phyloP scores from a whole-genome alignment of 371 early-diverging fungal species.

The Mortierella sp. region DNA sequence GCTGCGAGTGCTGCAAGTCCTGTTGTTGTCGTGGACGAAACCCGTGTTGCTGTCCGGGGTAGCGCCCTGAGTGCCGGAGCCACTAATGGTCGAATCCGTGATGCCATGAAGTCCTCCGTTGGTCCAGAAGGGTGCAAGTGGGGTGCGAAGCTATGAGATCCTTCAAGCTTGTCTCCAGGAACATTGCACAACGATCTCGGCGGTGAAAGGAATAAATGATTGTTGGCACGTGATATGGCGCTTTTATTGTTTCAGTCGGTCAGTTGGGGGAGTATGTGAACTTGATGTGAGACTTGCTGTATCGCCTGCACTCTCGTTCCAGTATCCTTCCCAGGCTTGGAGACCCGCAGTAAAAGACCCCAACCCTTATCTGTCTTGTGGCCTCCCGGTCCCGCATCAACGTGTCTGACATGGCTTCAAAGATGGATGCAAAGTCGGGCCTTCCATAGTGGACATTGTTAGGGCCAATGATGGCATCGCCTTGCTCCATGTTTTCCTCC shows the following conservation, averaged over 20 bases:
- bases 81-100: slow-evolving; percentile 49
- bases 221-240: background rate
- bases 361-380: slow-evolving; percentile 43
- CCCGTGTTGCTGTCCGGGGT: slow-evolving; percentile 31
- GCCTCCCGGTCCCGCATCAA: slow-evolving; percentile 18
- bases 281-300: slow-evolving; percentile 13
- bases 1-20: slow-evolving; percentile 15
- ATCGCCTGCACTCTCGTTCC: slow-evolving; percentile 38
- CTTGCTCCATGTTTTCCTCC: slow-evolving; percentile 58
- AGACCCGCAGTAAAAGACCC: slow-evolving; percentile 80
- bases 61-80: slow-evolving; percentile 41
- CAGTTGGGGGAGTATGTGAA: slow-evolving; percentile 23
- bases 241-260: too few species aligned
- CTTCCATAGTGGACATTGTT: slow-evolving; percentile 66
- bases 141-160: background rate
- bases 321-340: slow-evolving; percentile 54
- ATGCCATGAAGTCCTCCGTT: slow-evolving; percentile 24
- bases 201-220: too few species aligned
- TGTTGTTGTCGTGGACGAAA: slow-evolving; percentile 7
- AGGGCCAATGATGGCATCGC: slow-evolving; percentile 63
- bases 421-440: slow-evolving; percentile 61
- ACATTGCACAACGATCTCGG: too few species aligned
- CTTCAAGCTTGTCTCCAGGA: background rate
- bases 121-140: background rate
- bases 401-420: slow-evolving; percentile 53